phyloP scores from a whole-genome alignment of 441 rosid species.

The Isatis lusitanica region DNA sequence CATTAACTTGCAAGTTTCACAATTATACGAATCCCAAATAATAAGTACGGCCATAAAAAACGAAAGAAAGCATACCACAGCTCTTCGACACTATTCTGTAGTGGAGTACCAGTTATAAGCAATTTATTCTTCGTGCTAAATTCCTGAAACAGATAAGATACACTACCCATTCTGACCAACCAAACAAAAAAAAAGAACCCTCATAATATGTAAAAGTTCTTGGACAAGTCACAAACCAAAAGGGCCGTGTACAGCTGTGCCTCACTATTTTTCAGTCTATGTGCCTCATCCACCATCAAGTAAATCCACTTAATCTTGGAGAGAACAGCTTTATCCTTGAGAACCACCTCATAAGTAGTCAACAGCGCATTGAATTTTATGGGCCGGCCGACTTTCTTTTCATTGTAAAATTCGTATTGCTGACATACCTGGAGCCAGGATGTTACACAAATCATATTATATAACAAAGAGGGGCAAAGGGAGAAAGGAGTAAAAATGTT shows the following conservation, averaged over 20 bases:
- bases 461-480: not conserved
- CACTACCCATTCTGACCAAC: conserved; percentile 23
- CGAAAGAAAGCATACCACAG: conserved; percentile 63
- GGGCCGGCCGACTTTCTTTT: conserved; percentile 81
- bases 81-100: conserved; percentile 99
- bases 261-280: conserved; percentile 96
- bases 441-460: conserved; percentile 11
- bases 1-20: not conserved
- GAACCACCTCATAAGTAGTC: conserved; percentile 98
- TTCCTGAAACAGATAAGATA: conserved; percentile 59
- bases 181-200: not conserved
- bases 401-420: conserved; percentile 91
- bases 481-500: not conserved
- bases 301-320: conserved; percentile 98
- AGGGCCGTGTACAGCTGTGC: conserved; percentile 98
- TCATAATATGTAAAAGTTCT: conserved; percentile 2
- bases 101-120: conserved; percentile 98
- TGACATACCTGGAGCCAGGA: conserved; percentile 80
- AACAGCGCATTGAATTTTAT: conserved; percentile 86
- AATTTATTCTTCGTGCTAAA: conserved; percentile 96
- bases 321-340: conserved; percentile 92
- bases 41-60: not conserved
- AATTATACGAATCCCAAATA: conserved; percentile 7
- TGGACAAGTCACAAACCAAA: conserved; percentile 49
- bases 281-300: conserved; percentile 99